phyloP scores from a whole-genome alignment of 2,329 filamentous ascomycete genomes.

The Pseudocercospora pini-densiflorae region DNA sequence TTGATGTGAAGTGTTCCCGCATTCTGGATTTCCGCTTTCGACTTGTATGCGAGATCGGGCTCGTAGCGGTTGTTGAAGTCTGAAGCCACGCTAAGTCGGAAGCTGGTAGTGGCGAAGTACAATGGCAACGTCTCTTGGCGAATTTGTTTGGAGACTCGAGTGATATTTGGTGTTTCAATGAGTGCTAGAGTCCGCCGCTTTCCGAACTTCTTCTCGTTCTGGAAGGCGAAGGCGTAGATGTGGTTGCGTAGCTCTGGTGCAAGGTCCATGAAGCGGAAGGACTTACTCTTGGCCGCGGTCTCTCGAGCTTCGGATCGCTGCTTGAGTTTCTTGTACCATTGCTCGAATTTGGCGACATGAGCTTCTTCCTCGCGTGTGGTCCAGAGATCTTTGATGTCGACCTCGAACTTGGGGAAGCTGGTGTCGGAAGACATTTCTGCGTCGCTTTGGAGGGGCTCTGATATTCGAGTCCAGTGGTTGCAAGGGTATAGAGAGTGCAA shows the following conservation, averaged over 20 bases:
- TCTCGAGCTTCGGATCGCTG: not conserved
- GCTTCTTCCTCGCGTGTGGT: not conserved
- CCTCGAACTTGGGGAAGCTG: not conserved
- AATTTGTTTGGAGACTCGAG: not conserved
- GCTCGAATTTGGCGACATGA: not conserved
- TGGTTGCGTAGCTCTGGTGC: not conserved
- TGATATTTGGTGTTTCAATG: not conserved
- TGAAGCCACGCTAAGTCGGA: not conserved
- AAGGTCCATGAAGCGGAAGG: not conserved
- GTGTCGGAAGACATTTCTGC: not conserved
- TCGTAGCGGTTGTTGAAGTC: not conserved
- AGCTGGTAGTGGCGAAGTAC: not conserved
- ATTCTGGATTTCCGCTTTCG: not conserved
- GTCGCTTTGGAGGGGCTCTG: not conserved
- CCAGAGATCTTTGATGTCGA: not conserved
- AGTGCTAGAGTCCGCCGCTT: not conserved
- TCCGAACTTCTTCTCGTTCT: not conserved
- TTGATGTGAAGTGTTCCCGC: not conserved
- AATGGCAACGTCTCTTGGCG: not conserved
- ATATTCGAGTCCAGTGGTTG: not conserved
- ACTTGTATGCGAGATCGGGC: not conserved
- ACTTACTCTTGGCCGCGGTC: not conserved
- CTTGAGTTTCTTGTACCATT: not conserved
- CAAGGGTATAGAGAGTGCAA: not conserved
- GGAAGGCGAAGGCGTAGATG: not conserved